phyloP scores from a whole-genome alignment of 2,329 filamentous ascomycete genomes.

The Sporothrix mexicana region DNA sequence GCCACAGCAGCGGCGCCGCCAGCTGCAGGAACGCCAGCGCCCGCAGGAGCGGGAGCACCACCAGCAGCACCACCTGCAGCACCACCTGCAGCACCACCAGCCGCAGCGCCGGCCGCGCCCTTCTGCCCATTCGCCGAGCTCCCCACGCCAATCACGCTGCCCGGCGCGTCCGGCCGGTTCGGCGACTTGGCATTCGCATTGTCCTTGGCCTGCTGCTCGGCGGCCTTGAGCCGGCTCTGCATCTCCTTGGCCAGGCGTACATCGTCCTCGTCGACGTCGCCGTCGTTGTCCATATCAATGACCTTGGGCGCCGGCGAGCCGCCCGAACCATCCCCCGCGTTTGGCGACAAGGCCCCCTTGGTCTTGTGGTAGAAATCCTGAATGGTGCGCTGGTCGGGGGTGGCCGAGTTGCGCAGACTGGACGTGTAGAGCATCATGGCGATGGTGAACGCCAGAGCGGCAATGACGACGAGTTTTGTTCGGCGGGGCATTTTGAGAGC shows the following conservation, averaged over 20 bases:
- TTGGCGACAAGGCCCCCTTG: conserved; percentile 54
- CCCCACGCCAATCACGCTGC: conserved; percentile 63
- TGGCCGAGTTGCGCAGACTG: conserved; percentile 58
- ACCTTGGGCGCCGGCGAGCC: conserved; percentile 47
- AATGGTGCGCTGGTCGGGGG: conserved; percentile 50
- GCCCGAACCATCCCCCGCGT: conserved; percentile 40
- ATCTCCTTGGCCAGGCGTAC: conserved; percentile 59
- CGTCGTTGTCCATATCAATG: conserved; percentile 60
- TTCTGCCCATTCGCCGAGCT: conserved; percentile 62
- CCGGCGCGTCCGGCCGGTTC: conserved; percentile 63
- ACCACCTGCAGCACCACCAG: conserved; percentile 39
- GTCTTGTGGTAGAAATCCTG: conserved; percentile 68
- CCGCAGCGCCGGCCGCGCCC: conserved; percentile 56
- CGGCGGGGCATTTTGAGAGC: conserved; percentile 67
- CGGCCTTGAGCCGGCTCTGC: conserved; percentile 68
- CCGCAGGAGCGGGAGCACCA: conserved; percentile 65
- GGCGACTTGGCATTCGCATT: conserved; percentile 70
- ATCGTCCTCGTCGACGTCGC: conserved; percentile 63
- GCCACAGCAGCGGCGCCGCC: conserved; percentile 48
- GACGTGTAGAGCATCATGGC: conserved; percentile 75
- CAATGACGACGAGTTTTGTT: conserved; percentile 68
- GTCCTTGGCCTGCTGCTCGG: conserved; percentile 72
- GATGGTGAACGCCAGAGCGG: conserved; percentile 68
- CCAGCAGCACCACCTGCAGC: conserved; percentile 52
- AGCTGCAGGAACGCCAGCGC: conserved; percentile 35